Evolutionary conservation across 2,329 filamentous ascomycete species (phyloP), one percentile per base, ranked within the genome.

Genomic region (Domatiomyces globalis): DNA sequence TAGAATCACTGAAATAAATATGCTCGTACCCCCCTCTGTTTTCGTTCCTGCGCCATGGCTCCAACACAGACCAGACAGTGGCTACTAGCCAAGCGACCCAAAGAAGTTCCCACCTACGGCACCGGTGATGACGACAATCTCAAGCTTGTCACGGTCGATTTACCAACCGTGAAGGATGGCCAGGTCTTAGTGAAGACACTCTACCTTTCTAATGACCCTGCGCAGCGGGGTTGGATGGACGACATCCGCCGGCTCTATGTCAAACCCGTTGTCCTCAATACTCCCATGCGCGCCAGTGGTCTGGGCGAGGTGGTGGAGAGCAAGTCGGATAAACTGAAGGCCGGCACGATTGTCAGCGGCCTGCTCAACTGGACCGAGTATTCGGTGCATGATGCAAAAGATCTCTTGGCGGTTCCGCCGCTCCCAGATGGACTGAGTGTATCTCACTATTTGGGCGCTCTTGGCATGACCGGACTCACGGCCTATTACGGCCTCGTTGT

Each of bases 401-500:
- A 53, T 8, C 46, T 36, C 44, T 45, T 18, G 29, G 39, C 50
- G 4, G 45, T 46, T 29, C 27, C 46, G 36, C 49, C 48, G 9
- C 51, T 56, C 5, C 58, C 58, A 17, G 52, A 53, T 15, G 56
- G 56, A 10, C 36, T 59, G 49, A 56, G 51, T 39, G 5, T 52
- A 10, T 57, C 52, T 1, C 57, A 59, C 59, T 88, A 85, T 25
- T 36, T 60, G 20, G 58, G 58, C 10, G 57, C 58, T 1, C 48
- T 60, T 20, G 58, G 58, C 5, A 29, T 45, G 10, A 49, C 58
- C 3, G 83, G 83, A 1, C 59, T 88, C 57, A 88, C 85, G 0
- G 85, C 85, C 1, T 89, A 86, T 68, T 84, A 85, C 57, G 85
- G 85, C 18, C 77, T 89, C 63, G 66, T 78, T 18, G 76, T 83